Evolutionary conservation across 2,329 filamentous ascomycete species (phyloP).

Genomic region (Fusarium albosuccineum): DNA sequence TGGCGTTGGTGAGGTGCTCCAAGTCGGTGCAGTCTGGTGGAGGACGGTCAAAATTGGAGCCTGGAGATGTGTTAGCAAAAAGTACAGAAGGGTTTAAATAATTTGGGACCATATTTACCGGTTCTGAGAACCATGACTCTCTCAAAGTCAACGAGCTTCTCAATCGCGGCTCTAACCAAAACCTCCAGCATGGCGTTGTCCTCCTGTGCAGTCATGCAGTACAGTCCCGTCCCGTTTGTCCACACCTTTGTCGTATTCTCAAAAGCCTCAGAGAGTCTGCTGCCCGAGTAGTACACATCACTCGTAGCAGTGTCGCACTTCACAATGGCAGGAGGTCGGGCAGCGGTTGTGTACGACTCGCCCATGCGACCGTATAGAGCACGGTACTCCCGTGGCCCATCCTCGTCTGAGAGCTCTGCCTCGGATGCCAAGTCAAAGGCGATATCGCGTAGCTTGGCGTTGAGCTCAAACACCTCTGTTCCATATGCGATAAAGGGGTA

Average conservation of each 20-base stretch:
- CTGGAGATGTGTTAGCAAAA: constrained; percentile 44
- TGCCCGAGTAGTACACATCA: constrained; percentile 79
- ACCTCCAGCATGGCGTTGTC: constrained; percentile 78
- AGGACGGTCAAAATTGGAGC: constrained; percentile 79
- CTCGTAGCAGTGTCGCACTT: constrained; percentile 77
- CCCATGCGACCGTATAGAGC: constrained; percentile 62
- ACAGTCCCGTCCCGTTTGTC: constrained; percentile 76
- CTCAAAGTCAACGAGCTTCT: constrained; percentile 72
- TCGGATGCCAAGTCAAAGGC: constrained; percentile 64
- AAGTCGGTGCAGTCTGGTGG: constrained; percentile 68
- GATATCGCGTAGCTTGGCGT: constrained; percentile 66
- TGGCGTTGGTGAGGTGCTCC: constrained; percentile 69
- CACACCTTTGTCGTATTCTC: constrained; percentile 72
- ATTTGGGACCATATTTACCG: constrained; percentile 49
- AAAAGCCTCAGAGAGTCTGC: constrained; percentile 71
- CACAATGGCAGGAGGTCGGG: constrained; percentile 65
- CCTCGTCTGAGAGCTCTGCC: constrained; percentile 66
- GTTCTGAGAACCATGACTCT: constrained; percentile 77
- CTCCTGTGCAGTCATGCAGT: constrained; percentile 80
- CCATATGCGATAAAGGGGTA: constrained; percentile 74
- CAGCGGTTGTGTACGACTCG: constrained; percentile 56
- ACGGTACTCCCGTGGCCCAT: constrained; percentile 65
- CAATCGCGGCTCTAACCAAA: constrained; percentile 69
- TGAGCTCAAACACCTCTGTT: constrained; percentile 78
- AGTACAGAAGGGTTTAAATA: not conserved